Evolutionary conservation across 2,329 filamentous ascomycete species (phyloP).

Genomic region (Beauveria australis): DNA sequence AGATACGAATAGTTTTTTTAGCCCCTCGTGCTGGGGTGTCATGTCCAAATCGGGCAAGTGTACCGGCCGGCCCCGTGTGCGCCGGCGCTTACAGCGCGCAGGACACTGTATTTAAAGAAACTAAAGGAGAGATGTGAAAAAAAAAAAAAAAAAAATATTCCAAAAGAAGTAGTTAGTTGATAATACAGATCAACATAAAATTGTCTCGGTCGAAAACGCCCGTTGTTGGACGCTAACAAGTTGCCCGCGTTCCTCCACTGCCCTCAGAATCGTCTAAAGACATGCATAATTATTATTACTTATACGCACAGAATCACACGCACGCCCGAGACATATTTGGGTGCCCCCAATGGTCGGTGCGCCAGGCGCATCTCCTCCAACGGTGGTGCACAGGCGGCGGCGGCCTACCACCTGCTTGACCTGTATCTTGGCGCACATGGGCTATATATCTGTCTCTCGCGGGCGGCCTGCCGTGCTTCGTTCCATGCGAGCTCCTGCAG

Average conservation of each 20-base stretch:
- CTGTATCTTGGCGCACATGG: too few species aligned
- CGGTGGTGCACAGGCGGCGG: too few species aligned
- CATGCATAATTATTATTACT: not conserved
- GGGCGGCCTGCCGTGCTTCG: not conserved
- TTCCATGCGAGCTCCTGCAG: not conserved
- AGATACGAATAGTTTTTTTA: not conserved
- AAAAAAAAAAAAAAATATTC: not conserved
- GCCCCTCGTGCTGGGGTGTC: not conserved
- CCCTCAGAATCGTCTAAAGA: not conserved
- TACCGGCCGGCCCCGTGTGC: constrained; percentile 1
- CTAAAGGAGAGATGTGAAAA: not conserved
- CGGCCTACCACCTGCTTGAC: too few species aligned
- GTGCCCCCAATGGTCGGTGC: not conserved
- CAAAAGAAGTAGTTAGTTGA: too few species aligned
- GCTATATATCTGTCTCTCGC: not conserved
- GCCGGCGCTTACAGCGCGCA: too few species aligned
- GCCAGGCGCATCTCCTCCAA: not conserved
- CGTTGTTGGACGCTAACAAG: not conserved
- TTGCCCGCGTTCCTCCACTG: not conserved
- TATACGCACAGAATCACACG: not conserved
- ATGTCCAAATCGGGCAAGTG: constrained; percentile 9
- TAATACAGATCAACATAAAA: too few species aligned
- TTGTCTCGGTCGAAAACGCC: too few species aligned
- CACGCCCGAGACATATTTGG: not conserved
- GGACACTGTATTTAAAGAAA: not conserved